Evolutionary conservation across 2,329 filamentous ascomycete genomes (phyloP).

Genomic region (Sporothrix pallida): DNA sequence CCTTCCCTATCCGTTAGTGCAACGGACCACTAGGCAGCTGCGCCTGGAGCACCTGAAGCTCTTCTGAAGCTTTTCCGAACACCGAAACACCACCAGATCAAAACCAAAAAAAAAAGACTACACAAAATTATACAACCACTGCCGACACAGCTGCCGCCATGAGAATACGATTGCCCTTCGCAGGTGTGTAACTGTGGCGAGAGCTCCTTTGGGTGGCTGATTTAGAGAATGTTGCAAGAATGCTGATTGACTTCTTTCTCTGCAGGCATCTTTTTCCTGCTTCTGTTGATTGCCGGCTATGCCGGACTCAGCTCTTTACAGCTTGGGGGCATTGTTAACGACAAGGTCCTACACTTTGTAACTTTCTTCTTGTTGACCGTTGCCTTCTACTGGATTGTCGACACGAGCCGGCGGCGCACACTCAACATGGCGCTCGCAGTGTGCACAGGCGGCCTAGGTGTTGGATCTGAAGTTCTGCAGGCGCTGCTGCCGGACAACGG

Average conservation of each 20-base stretch:
- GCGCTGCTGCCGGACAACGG: constrained; percentile 72
- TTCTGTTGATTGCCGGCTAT: constrained; percentile 78
- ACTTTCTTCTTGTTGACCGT: constrained; percentile 90
- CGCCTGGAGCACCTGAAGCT: constrained; percentile 2
- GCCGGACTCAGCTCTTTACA: constrained; percentile 74
- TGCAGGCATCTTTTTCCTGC: constrained; percentile 69
- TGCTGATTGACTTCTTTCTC: neutral
- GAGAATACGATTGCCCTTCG: constrained; percentile 87
- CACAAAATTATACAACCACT: neutral
- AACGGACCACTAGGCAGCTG: neutral
- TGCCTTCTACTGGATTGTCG: constrained; percentile 95
- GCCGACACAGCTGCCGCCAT: constrained; percentile 52
- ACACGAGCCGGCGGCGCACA: constrained; percentile 83
- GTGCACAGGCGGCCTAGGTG: constrained; percentile 73
- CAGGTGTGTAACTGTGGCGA: constrained; percentile 63
- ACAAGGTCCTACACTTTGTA: constrained; percentile 85
- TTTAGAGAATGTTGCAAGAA: neutral
- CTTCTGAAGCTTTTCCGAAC: constrained; percentile 2
- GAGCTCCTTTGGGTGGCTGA: too few species aligned
- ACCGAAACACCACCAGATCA: constrained; percentile 36
- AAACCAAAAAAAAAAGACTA: too few species aligned
- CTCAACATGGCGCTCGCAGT: constrained; percentile 82
- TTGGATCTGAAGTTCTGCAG: constrained; percentile 79
- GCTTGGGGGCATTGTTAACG: constrained; percentile 68
- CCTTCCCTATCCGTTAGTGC: neutral